These are phyloP conservation scores for Rhodotorula sp. DNA, from an alignment of 1,284 basidiomycete genomes.

Conservation along the genomic window DNA sequence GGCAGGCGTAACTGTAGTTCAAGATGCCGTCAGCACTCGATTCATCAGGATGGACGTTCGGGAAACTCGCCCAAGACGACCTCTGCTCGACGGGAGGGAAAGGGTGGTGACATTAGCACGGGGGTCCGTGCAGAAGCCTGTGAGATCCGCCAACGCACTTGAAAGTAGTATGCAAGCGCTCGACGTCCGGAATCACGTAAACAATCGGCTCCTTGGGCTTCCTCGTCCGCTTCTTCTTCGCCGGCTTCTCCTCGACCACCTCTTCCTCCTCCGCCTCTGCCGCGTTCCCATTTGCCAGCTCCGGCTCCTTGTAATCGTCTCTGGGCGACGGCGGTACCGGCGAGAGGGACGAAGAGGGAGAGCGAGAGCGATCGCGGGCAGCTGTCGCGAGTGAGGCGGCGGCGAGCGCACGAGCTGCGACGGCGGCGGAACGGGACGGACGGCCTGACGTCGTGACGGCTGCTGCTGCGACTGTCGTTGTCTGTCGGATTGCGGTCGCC, in stretches of 20 bases:
- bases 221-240: conserved; percentile 52
- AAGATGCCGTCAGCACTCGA: not conserved
- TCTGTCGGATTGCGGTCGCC: not conserved
- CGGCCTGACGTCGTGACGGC: not conserved
- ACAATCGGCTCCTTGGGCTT: conserved; percentile 59
- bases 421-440: conserved; percentile 17
- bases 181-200: conserved; percentile 65
- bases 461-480: not conserved
- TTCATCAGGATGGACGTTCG: not conserved
- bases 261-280: conserved; percentile 1
- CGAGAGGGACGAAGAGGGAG: conserved; percentile 23
- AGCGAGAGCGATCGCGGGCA: conserved; percentile 7
- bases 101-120: not conserved
- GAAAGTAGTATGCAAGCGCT: conserved; percentile 58
- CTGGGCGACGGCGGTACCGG: conserved; percentile 11
- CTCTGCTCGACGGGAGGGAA: conserved; percentile 54
- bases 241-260: not conserved
- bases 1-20: conserved; percentile 58
- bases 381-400: conserved; percentile 11
- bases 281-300: not conserved
- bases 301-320: not conserved
- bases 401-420: conserved; percentile 21
- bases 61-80: conserved; percentile 47
- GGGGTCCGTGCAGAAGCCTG: too few species aligned
- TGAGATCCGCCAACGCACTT: conserved; percentile 9